Evolutionary conservation across 768 basidiomycete genomes (phyloP).

Genomic region (Leccinum disarticulatum): DNA sequence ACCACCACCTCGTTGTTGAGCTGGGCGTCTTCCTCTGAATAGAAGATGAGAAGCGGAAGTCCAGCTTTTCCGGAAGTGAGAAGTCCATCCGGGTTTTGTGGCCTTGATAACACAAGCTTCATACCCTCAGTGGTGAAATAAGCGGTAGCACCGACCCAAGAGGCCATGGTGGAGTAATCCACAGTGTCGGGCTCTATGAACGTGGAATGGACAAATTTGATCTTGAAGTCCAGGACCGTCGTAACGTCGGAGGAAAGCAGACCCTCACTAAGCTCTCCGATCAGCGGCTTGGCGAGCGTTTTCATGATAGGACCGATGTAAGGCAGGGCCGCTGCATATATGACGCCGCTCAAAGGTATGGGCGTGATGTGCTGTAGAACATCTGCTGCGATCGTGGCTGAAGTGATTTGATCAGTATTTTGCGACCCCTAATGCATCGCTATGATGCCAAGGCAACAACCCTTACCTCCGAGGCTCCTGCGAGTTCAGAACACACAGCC

Average conservation of each 20-base stretch:
- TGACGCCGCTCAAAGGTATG: slow-evolving; percentile 1
- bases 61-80: not conserved
- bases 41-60: not conserved
- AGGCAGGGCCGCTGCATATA: slow-evolving; percentile 7
- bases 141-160: slow-evolving; percentile 3
- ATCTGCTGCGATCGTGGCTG: slow-evolving; percentile 1
- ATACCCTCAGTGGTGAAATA: not conserved
- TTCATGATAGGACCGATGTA: slow-evolving; percentile 11
- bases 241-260: not conserved
- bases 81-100: slow-evolving; percentile 1
- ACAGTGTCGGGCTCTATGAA: slow-evolving; percentile 6
- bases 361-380: slow-evolving; percentile 1
- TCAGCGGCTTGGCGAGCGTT: not conserved
- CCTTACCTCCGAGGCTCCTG: slow-evolving; percentile 10
- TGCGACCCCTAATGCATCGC: not conserved
- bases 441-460: not conserved
- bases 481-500: not conserved
- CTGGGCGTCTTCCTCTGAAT: slow-evolving; percentile 1
- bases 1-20: slow-evolving; percentile 3
- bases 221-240: not conserved
- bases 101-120: not conserved
- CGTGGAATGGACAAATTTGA: slow-evolving; percentile 7
- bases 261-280: not conserved
- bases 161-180: slow-evolving; percentile 4
- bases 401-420: not conserved